These are phyloP conservation scores for Phaffomyces antillensis DNA, from an alignment of 805 yeast genomes.

Conservation along the genomic window DNA sequence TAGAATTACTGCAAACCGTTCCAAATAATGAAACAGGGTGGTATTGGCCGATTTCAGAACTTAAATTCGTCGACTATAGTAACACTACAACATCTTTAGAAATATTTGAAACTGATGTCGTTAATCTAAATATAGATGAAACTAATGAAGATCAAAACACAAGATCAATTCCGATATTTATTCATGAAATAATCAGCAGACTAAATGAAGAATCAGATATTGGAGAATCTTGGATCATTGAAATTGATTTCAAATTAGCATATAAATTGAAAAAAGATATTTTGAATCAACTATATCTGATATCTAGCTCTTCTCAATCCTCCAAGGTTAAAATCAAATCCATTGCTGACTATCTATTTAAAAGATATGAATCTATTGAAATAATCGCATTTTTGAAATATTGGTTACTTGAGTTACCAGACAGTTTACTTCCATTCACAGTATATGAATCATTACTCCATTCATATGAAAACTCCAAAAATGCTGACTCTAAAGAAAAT, in stretches of 20 bases:
- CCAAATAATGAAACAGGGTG: conserved; percentile 10
- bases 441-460: conserved; percentile 20
- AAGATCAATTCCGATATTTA: conserved; percentile 16
- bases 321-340: not conserved
- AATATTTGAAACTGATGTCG: conserved; percentile 19
- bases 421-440: conserved; percentile 40
- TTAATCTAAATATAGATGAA: conserved; percentile 9
- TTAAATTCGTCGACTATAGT: conserved; percentile 7
- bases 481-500: conserved; percentile 2
- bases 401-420: conserved; percentile 55
- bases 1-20: conserved; percentile 7
- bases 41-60: conserved; percentile 21
- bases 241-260: conserved; percentile 14
- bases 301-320: not conserved
- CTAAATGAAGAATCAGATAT: conserved; percentile 8
- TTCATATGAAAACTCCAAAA: conserved; percentile 7
- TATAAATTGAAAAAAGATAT: conserved; percentile 11
- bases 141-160: conserved; percentile 6
- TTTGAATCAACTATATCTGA: not conserved
- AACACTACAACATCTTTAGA: not conserved
- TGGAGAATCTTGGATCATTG: conserved; percentile 8
- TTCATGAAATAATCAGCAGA: conserved; percentile 4
- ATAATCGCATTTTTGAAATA: conserved; percentile 39
- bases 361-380: conserved; percentile 7
- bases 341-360: conserved; percentile 9